Evolutionary conservation across 768 basidiomycete genomes (phyloP).

Genomic region (Russula olivacea): DNA sequence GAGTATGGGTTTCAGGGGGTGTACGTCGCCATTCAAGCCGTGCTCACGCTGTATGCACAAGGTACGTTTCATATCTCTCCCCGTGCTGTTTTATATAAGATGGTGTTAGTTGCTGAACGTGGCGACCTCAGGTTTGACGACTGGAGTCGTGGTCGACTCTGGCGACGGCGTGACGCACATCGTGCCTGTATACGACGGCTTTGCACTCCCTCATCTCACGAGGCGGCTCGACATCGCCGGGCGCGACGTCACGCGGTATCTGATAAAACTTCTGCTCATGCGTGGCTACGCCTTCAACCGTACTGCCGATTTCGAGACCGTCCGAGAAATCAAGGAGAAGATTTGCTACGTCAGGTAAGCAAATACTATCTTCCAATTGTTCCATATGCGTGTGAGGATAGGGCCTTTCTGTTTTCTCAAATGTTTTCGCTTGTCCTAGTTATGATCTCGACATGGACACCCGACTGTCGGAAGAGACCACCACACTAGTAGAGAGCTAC

Average conservation of each 20-base stretch:
- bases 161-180: slow-evolving; percentile 99
- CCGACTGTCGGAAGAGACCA: slow-evolving; percentile 90
- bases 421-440: slow-evolving; percentile 36
- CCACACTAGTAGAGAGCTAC: slow-evolving; percentile 92
- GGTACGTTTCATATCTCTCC: slow-evolving; percentile 46
- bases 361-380: neutral
- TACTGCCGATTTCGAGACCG: slow-evolving; percentile 99
- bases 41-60: slow-evolving; percentile 96
- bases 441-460: slow-evolving; percentile 98
- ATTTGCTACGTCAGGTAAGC: slow-evolving; percentile 90
- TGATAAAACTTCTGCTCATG: slow-evolving; percentile 99
- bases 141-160: slow-evolving; percentile 98
- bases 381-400: neutral
- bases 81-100: too few species aligned
- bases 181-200: slow-evolving; percentile 97
- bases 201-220: slow-evolving; percentile 90
- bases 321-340: slow-evolving; percentile 98
- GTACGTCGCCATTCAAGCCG: slow-evolving; percentile 97
- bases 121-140: slow-evolving; percentile 69
- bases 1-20: slow-evolving; percentile 94
- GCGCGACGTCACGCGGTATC: slow-evolving; percentile 94
- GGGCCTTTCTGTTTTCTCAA: neutral
- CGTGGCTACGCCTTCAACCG: slow-evolving; percentile 99
- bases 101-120: neutral
- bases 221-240: slow-evolving; percentile 95